phyloP scores from a whole-genome alignment of 164 flowering plant species.

The Stephania japonica region DNA sequence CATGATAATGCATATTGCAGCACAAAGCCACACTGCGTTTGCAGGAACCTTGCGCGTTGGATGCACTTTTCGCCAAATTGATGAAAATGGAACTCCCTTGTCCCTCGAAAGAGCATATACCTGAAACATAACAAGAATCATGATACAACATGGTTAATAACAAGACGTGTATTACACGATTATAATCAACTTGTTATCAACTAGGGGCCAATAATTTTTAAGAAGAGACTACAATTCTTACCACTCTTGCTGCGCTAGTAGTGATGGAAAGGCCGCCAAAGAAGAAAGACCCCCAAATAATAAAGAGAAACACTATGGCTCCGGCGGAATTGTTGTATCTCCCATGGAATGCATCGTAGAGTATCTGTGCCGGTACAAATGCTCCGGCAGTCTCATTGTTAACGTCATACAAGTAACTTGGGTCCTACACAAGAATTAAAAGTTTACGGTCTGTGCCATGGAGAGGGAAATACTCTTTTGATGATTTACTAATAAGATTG shows the following conservation, averaged over 20 bases:
- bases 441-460: background rate
- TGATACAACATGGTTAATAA: too few species aligned
- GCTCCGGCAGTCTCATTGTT: constrained; percentile 63
- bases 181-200: background rate
- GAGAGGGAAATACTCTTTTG: background rate
- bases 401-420: constrained; percentile 42
- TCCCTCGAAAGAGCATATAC: constrained; percentile 77
- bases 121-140: constrained; percentile 21
- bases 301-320: constrained; percentile 47
- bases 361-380: constrained; percentile 72
- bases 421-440: constrained; percentile 31
- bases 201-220: background rate
- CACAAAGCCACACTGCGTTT: constrained; percentile 80
- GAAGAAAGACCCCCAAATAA: constrained; percentile 83
- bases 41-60: constrained; percentile 70
- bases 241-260: constrained; percentile 55
- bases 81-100: constrained; percentile 55
- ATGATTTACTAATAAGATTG: background rate
- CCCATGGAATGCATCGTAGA: constrained; percentile 69
- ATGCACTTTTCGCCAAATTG: constrained; percentile 52
- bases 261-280: constrained; percentile 75
- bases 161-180: background rate
- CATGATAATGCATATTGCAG: constrained; percentile 61
- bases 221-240: constrained; percentile 2
- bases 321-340: constrained; percentile 47